These are phyloP conservation scores for Chrysanthemum makinoi DNA, from an alignment of 129 eudicot species.

Conservation along the genomic window DNA sequence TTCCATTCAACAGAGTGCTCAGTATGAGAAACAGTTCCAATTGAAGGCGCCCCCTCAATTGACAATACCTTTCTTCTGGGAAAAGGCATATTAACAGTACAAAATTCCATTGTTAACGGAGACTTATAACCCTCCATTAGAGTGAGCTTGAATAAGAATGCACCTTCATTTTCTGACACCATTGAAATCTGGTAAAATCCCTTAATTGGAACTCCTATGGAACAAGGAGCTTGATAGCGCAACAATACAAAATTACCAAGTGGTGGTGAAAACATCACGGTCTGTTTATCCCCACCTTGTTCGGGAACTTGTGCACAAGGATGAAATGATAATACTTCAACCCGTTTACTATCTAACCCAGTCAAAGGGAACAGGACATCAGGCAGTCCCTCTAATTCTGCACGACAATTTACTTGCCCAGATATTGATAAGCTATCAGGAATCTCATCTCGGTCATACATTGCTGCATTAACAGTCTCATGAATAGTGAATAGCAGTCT, in stretches of 20 bases:
- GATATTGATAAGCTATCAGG: conserved; percentile 76
- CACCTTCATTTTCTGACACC: conserved; percentile 99
- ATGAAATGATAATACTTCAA: conserved; percentile 76
- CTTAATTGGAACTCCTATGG: conserved; percentile 69
- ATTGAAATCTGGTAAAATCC: conserved; percentile 98
- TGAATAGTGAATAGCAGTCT: conserved; percentile 80
- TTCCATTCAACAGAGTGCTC: conserved; percentile 94
- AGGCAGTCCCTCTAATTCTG: conserved; percentile 91
- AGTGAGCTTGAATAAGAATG: conserved; percentile 72
- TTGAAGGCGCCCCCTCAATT: conserved; percentile 86
- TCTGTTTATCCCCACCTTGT: conserved; percentile 54
- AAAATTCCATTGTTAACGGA: conserved; percentile 77
- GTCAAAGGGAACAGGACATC: conserved; percentile 81
- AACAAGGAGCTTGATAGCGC: conserved; percentile 66
- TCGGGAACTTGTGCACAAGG: conserved; percentile 99
- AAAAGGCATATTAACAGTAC: conserved; percentile 96
- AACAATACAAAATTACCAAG: conserved; percentile 84
- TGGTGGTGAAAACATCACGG: conserved; percentile 65
- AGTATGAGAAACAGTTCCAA: conserved; percentile 70
- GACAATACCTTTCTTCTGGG: conserved; percentile 78
- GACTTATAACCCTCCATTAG: conserved; percentile 87
- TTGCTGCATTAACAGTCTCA: conserved; percentile 80
- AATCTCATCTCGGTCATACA: conserved; percentile 97
- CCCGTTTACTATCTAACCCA: conserved; percentile 59
- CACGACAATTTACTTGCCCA: conserved; percentile 97